Percentiles rank a stretch among this genome's conserved stretches.
These are phyloP conservation scores for Xylaria scruposa DNA, from an alignment of 495 filamentous ascomycete species.

Conservation along the genomic window DNA sequence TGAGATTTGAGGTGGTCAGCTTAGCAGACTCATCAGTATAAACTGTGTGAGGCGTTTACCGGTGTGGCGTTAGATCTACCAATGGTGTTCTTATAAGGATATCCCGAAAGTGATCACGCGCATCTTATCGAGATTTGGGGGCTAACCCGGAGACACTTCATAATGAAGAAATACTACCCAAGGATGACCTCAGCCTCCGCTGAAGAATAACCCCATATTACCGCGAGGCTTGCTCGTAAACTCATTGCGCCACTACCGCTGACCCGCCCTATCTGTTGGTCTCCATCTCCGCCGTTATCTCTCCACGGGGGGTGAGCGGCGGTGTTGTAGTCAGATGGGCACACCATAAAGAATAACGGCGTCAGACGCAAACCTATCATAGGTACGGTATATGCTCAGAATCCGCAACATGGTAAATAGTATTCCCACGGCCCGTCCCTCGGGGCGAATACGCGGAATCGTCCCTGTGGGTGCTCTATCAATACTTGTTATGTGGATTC, in stretches of 20 bases:
- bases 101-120: slow-evolving; percentile 23
- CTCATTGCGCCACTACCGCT: neutral
- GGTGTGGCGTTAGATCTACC: slow-evolving; percentile 26
- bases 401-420: neutral
- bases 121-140: slow-evolving; percentile 17
- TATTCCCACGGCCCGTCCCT: slow-evolving; percentile 20
- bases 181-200: slow-evolving; percentile 28
- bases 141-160: slow-evolving; percentile 17
- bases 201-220: slow-evolving; percentile 2
- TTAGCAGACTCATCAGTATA: slow-evolving; percentile 7
- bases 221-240: slow-evolving; percentile 10
- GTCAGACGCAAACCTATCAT: neutral
- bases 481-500: neutral
- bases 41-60: slow-evolving; percentile 10
- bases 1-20: slow-evolving; percentile 22
- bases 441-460: neutral
- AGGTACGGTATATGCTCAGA: neutral
- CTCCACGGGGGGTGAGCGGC: neutral
- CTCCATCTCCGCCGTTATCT: slow-evolving; percentile 4
- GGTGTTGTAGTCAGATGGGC: neutral
- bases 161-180: slow-evolving; percentile 14
- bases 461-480: neutral
- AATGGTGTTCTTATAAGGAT: neutral
- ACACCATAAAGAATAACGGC: neutral
- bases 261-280: slow-evolving; percentile 4